phyloP scores from a whole-genome alignment of 2,329 filamentous ascomycete species.

The Meredithiella fracta region DNA sequence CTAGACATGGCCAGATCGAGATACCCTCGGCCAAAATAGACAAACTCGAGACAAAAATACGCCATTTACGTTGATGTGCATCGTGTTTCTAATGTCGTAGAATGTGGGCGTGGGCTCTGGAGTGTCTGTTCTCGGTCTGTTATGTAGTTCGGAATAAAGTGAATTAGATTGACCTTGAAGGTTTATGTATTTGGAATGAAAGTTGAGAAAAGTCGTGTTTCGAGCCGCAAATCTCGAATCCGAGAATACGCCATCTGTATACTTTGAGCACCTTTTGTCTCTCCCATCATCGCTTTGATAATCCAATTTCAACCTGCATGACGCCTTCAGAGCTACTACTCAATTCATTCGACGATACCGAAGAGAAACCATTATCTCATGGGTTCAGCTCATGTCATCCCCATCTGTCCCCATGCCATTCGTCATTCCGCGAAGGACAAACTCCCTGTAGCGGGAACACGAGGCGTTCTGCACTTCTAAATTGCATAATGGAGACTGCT shows the following conservation, averaged over 20 bases:
- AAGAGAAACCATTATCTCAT: background rate
- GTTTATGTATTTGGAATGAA: no score
- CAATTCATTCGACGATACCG: background rate
- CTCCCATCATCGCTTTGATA: background rate
- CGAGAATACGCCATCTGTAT: no score
- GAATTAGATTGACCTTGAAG: no score
- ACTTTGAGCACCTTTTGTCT: no score
- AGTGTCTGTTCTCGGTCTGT: background rate
- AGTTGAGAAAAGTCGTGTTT: no score
- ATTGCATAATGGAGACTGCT: background rate
- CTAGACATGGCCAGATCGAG: background rate
- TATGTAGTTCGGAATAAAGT: background rate
- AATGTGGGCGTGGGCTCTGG: background rate
- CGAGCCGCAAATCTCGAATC: no score
- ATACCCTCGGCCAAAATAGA: background rate
- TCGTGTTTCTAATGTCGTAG: background rate
- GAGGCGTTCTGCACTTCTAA: background rate
- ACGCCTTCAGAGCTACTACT: background rate
- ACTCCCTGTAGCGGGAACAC: background rate
- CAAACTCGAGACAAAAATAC: background rate
- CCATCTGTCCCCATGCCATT: background rate
- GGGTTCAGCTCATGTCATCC: background rate
- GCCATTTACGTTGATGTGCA: background rate
- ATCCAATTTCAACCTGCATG: background rate
- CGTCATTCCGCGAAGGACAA: background rate